Evolutionary conservation across 495 filamentous ascomycete species (phyloP), one percentile per base, ranked within the genome.

Genomic region (Chlorociboria aeruginascens): DNA sequence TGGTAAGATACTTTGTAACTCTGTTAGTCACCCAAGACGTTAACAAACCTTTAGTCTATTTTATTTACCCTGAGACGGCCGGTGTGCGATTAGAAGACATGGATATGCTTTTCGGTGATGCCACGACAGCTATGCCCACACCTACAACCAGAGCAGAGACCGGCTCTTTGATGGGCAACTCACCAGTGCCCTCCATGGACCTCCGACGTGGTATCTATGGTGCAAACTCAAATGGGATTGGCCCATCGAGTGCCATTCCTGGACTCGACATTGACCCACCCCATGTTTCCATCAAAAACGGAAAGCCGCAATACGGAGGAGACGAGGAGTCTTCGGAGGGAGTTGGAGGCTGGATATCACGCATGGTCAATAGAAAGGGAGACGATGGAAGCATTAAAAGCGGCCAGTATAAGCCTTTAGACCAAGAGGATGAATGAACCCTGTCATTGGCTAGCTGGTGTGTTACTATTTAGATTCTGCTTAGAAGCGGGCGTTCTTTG

Each of bases 21-120:
- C 50, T 13, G 59, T 35, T 25, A 0, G 4, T 4, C 25, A 12
- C 17, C 8, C 32, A 47, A 33, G 7, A 44, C 46, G 61, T 67
- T 52, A 66, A 38, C 17, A 10, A 43, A 33, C 10, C 2, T 46
- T 20, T 51, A 95, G 92, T 98, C 17, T 98, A 87, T 62, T 96
- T 96, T 63, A 72, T 95, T 49, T 98, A 98, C 60, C 92, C 92
- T 17, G 92, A 98, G 66, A 98, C 92, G 0, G 87, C 87, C 56
- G 90, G 90, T 50, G 81, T 98, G 55, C 80, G 89, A 51, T 73
- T 98, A 51, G 92, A 98, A 66, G 93, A 98, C 55, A 98, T 98
- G 92, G 83, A 93, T 61, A 63, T 72, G 16, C 66, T 96, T 8
- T 96, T 96, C 58, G 89, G 89, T 38, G 89, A 96, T 65, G 83